phyloP scores from a whole-genome alignment of 2,329 filamentous ascomycete species.

The Curvularia lunata region DNA sequence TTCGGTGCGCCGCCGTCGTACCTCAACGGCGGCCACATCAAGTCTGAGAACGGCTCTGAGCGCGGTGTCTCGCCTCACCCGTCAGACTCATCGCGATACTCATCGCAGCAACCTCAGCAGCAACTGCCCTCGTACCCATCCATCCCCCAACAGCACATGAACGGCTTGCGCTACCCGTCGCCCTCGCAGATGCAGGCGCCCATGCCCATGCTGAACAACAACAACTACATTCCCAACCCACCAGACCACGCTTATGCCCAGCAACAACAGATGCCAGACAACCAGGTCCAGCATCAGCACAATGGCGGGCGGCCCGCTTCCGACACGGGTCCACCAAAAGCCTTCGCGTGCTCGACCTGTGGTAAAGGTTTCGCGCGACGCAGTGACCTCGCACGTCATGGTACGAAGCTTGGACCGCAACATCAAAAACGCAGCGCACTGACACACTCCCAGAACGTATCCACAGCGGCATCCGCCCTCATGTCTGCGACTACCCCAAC shows the following conservation, averaged over 20 bases:
- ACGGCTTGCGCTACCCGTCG: conserved; percentile 61
- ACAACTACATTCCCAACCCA: conserved; percentile 61
- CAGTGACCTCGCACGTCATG: conserved; percentile 92
- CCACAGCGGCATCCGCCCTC: conserved; percentile 87
- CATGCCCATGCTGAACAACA: conserved; percentile 62
- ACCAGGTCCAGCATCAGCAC: conserved; percentile 50
- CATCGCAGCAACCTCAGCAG: conserved; percentile 62
- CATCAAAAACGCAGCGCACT: conserved; percentile 37
- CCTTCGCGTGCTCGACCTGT: conserved; percentile 89
- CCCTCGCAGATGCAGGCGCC: conserved; percentile 59
- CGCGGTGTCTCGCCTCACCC: conserved; percentile 63
- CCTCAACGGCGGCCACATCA: conserved; percentile 58
- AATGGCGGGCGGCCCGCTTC: conserved; percentile 52
- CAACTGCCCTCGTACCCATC: conserved; percentile 56
- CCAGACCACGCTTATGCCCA: conserved; percentile 56
- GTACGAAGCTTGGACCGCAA: conserved; percentile 63
- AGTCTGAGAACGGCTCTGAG: conserved; percentile 65
- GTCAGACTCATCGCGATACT: conserved; percentile 64
- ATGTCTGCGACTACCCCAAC: conserved; percentile 85
- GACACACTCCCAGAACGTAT: conserved; percentile 75
- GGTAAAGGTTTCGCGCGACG: conserved; percentile 89
- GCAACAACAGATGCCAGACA: conserved; percentile 46
- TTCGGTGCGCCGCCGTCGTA: conserved; percentile 57
- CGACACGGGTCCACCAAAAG: conserved; percentile 66
- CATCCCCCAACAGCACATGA: conserved; percentile 58